These are phyloP conservation scores for Metarhizium guizhouense DNA, from an alignment of 2,329 filamentous ascomycete species.

Conservation along the genomic window DNA sequence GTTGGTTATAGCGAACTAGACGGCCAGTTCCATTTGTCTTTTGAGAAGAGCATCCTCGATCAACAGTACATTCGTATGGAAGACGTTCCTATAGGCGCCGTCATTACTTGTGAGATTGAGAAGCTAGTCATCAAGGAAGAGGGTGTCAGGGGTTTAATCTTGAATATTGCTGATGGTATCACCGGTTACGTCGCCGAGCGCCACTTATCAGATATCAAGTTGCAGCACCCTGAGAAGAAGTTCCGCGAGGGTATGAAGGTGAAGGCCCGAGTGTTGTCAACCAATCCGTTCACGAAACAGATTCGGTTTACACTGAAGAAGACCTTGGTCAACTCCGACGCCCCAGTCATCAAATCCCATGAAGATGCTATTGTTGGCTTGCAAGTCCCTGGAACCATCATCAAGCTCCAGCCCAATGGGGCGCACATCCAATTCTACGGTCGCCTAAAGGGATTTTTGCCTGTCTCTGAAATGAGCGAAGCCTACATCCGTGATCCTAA, in stretches of 20 bases:
- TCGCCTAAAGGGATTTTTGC: slow-evolving; percentile 73
- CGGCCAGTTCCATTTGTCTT: slow-evolving; percentile 74
- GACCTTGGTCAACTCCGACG: slow-evolving; percentile 82
- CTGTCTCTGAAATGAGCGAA: slow-evolving; percentile 95
- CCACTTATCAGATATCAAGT: slow-evolving; percentile 77
- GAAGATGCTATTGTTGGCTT: slow-evolving; percentile 64
- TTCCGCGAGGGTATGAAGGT: slow-evolving; percentile 81
- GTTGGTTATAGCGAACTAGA: slow-evolving; percentile 83
- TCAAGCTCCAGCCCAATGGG: slow-evolving; percentile 69
- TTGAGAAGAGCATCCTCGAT: slow-evolving; percentile 73
- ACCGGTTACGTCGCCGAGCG: slow-evolving; percentile 80
- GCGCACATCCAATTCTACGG: slow-evolving; percentile 93
- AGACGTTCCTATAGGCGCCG: slow-evolving; percentile 72
- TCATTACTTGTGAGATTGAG: slow-evolving; percentile 76
- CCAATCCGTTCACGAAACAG: slow-evolving; percentile 64
- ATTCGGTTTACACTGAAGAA: slow-evolving; percentile 91
- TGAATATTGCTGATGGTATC: slow-evolving; percentile 80
- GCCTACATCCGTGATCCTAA: slow-evolving; percentile 84
- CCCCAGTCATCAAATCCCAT: slow-evolving; percentile 68
- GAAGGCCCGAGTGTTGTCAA: slow-evolving; percentile 77
- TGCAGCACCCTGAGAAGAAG: slow-evolving; percentile 93
- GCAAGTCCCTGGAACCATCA: slow-evolving; percentile 77
- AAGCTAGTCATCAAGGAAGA: slow-evolving; percentile 70
- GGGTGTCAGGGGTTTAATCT: slow-evolving; percentile 73
- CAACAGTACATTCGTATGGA: slow-evolving; percentile 88